Evolutionary conservation across 257 asterid genomes (phyloP), one percentile per base, ranked within the genome.

Genomic region (Osmanthus fragrans): DNA sequence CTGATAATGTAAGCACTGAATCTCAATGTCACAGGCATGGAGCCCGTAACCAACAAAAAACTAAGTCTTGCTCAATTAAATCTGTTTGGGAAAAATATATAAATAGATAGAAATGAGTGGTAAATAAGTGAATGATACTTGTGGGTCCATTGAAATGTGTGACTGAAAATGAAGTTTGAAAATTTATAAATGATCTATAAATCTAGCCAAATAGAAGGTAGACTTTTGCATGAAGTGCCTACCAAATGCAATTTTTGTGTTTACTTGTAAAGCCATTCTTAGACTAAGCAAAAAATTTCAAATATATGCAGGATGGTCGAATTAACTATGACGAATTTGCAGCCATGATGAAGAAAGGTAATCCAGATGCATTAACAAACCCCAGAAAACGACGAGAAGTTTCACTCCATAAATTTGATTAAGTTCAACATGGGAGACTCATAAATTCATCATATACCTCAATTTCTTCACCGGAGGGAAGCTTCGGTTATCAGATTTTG

Each of bases 1-100:
- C 86, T 40, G 93, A 90, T 65, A 76, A 88, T 45, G 96, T 90
- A 87, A 86, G 91, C 67, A 37, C 21, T 15, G 12, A 39, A 42
- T 27, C 21, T 47, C 21, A 47, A 15, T 34, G 10, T 40, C 65
- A 33, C 6, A 40, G 34, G 37, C 12, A 33, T 6, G 30, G 60
- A 16, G 69, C 1, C 0, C 5, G 56, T 47, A 47, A 47, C 56
- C 56, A 47, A 47, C 58, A 47, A 47, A 21, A 47, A 47, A 47
- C 58, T 47, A 47, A 47, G 21, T 16, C n/a, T 47, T 4, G 21
- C 7, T 47, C 21, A 42, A 13, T 11, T 42, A 42, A 42, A 42
- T 42, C 18, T 3, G 0, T 11, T 42, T 12, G 51, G 4, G 51
- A 42, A 42, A 16, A 42, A 42, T 42, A 12, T 42, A 42, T 3